Evolutionary conservation across 208 protist genomes (phyloP).

Genomic region (Trypanosoma avium): DNA sequence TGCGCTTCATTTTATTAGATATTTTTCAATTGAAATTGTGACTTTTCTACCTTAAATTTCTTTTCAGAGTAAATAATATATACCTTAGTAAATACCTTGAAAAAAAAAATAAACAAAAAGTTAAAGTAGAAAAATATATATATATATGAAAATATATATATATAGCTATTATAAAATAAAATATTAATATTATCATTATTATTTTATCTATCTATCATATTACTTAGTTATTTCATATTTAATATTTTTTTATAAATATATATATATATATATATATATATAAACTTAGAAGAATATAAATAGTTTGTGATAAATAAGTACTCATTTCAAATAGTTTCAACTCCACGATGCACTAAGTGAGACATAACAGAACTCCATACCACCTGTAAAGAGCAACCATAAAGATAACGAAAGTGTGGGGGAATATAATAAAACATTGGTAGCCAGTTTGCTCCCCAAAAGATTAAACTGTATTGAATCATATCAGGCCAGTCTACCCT

Average conservation of each 20-base stretch:
- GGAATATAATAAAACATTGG: slow-evolving; percentile 87
- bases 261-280: no score
- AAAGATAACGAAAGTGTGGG: slow-evolving; percentile 70
- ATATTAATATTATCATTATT: no score
- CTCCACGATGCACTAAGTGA: slow-evolving; percentile 59
- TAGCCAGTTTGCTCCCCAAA: slow-evolving; percentile 79
- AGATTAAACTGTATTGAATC: slow-evolving; percentile 56
- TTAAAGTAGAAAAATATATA: no score
- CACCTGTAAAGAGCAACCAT: slow-evolving; percentile 57
- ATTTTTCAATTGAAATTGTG: slow-evolving; percentile 12
- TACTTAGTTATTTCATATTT: no score
- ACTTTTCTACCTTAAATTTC: background rate
- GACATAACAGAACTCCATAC: slow-evolving; percentile 82
- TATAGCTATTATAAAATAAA: no score
- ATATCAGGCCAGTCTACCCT: slow-evolving; percentile 72
- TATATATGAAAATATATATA: no score
- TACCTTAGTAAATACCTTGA: no score
- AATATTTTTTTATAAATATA: no score
- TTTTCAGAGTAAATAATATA: no score
- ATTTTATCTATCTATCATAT: no score
- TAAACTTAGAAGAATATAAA: background rate
- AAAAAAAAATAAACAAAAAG: no score
- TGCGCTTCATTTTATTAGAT: slow-evolving; percentile 42
- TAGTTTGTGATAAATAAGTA: background rate
- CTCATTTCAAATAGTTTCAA: background rate